Conservation (phyloP, 768 basidiomycete species). For the Collybiopsis luxurians region DNA sequence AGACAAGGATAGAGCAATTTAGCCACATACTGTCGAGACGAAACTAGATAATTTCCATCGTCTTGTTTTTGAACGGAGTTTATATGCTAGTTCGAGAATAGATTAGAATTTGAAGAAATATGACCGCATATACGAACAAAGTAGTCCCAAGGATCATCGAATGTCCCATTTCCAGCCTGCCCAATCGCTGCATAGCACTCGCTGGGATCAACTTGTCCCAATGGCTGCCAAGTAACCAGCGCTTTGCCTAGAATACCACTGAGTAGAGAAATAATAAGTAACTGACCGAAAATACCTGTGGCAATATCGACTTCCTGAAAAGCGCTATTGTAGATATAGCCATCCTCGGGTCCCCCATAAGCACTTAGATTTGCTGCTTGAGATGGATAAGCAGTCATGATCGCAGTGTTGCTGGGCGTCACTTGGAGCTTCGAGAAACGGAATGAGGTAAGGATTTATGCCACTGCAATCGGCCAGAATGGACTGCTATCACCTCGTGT, state of each 20-base stretch:
- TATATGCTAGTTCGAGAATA: not conserved
- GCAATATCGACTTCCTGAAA: not conserved
- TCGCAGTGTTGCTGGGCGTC: not conserved
- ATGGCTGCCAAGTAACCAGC: constrained; percentile 1
- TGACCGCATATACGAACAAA: not conserved
- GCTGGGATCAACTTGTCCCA: not conserved
- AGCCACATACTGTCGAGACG: not conserved
- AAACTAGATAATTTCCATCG: constrained; percentile 15
- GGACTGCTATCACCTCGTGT: not conserved
- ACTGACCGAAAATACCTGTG: not conserved
- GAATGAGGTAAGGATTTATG: not conserved
- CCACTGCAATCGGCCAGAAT: not conserved
- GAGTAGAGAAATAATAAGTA: too few species aligned
- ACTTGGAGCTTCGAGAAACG: not conserved
- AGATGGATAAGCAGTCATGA: not conserved
- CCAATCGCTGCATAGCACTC: constrained; percentile 5
- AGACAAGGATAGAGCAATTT: too few species aligned
- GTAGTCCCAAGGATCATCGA: constrained; percentile 7
- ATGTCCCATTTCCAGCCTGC: not conserved
- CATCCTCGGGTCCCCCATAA: not conserved
- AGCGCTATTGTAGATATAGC: not conserved
- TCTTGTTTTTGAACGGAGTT: constrained; percentile 12
- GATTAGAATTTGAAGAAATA: not conserved
- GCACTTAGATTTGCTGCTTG: not conserved
- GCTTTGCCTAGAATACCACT: not conserved